These are phyloP conservation scores for Calophaca sinica DNA, from an alignment of 306 rosid species.

Conservation along the genomic window DNA sequence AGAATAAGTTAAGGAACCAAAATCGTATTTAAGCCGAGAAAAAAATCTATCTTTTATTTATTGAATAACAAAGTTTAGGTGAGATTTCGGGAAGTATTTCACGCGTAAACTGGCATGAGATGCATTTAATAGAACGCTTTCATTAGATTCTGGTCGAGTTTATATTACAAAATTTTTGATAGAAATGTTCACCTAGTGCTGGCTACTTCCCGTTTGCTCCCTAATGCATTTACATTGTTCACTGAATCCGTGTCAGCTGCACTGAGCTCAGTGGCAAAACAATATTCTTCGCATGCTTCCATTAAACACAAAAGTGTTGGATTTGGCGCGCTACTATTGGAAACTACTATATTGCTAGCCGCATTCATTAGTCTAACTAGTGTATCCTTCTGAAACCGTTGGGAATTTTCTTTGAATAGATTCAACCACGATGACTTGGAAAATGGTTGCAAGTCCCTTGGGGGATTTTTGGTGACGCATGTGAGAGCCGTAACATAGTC, in stretches of 20 bases:
- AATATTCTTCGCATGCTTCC: slow-evolving; percentile 62
- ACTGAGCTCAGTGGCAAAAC: slow-evolving; percentile 34
- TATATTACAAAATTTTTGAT: slow-evolving; percentile 22
- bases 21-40: too few relatives aligned
- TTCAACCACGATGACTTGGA: slow-evolving; percentile 75
- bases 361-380: slow-evolving; percentile 58
- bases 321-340: slow-evolving; percentile 50
- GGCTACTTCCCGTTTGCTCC: slow-evolving; percentile 42
- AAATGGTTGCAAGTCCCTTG: slow-evolving; percentile 61
- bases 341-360: slow-evolving; percentile 46
- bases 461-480: slow-evolving; percentile 53
- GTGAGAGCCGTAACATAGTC: slow-evolving; percentile 63
- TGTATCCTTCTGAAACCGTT: slow-evolving; percentile 62
- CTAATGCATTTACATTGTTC: slow-evolving; percentile 39
- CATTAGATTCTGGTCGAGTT: slow-evolving; percentile 23
- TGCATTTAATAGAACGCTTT: slow-evolving; percentile 22
- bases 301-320: slow-evolving; percentile 61
- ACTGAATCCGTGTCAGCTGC: slow-evolving; percentile 15
- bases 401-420: slow-evolving; percentile 58
- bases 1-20: too few relatives aligned
- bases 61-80: not conserved
- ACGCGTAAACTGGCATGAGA: not conserved
- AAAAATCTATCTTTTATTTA: too few relatives aligned
- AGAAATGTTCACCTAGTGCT: slow-evolving; percentile 37
- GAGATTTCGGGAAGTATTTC: slow-evolving; percentile 16